Conservation (phyloP, 2,329 filamentous ascomycete species). For the Plenodomus lindquistii region DNA sequence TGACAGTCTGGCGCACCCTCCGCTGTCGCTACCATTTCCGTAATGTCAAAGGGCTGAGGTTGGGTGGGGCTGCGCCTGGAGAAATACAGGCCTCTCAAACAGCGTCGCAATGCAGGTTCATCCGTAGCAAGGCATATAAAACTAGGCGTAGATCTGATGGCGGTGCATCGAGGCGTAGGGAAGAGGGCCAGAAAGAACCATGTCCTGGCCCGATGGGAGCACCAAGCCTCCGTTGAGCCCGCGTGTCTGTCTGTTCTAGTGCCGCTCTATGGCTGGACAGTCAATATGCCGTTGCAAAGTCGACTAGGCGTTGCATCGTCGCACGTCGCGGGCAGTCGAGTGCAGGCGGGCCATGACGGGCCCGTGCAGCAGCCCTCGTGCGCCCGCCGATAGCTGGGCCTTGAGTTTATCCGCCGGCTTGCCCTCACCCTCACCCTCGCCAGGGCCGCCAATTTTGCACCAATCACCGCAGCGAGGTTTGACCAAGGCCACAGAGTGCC, state of each 20-base stretch:
- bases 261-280: constrained; percentile 45
- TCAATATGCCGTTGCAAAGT: constrained; percentile 42
- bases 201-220: constrained; percentile 33
- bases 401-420: constrained; percentile 37
- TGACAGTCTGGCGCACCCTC: constrained; percentile 30
- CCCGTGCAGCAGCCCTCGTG: constrained; percentile 10
- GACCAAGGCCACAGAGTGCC: constrained; percentile 17
- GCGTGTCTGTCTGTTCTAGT: constrained; percentile 33
- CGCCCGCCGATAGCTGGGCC: constrained; percentile 27
- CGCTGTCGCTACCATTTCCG: constrained; percentile 42
- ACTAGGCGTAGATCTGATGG: constrained; percentile 34
- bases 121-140: constrained; percentile 33
- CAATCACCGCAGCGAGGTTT: constrained; percentile 24
- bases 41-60: constrained; percentile 26
- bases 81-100: constrained; percentile 29
- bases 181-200: constrained; percentile 41
- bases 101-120: constrained; percentile 23
- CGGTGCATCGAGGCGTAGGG: constrained; percentile 33
- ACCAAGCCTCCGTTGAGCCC: constrained; percentile 39
- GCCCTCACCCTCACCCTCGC: constrained; percentile 17
- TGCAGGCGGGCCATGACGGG: constrained; percentile 27
- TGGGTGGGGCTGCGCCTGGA: constrained; percentile 33
- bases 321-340: constrained; percentile 19
- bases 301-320: constrained; percentile 29
- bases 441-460: constrained; percentile 32